Base-by-base conservation (phyloP, 1,284 basidiomycete species). In the Paramarasmius palmivorus region DNA sequence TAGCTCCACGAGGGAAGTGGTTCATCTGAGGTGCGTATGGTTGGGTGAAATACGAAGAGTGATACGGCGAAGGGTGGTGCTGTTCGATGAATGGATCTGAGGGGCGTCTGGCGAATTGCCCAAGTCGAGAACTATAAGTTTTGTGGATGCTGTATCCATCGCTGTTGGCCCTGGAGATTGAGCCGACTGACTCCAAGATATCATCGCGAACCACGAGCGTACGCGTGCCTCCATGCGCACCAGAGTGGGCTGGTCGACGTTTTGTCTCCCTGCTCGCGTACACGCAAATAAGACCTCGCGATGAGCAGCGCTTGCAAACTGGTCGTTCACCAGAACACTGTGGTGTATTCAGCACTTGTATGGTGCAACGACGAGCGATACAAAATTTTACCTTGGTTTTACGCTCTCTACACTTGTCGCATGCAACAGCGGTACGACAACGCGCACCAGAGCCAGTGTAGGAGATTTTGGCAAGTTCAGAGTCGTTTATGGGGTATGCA, bases 271-370 rank as follows among this genome's bases (percentile, higher is more conserved):
- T 22, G 29, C 44, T 46, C 22, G 44, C 44, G 26, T 46, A 46
- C n/a, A 46, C 25, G 26, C 44, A 46, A 15, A 46, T 46, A 26
- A 46, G 44, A 15, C 44, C 44, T 15, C 44, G 23, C 12, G 44
- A 26, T 26, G 44, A 29, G 29, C 44, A 46, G 15, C 44, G 25
- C 22, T 32, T 26, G 14, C 44, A 46, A 29, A 46, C 44, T 29
- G 44, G 44, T 29, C 29, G 25, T n/a, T 46, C 44, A 5, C 44
- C 44, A 46, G 44, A 46, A 19, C 44, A 46, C 44, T 46, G 26
- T 46, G 12, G 25, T 12, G 6, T 32, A 26, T 32, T 8, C 7
- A 12, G 25, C 8, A 4, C 17, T 4, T n/a, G 8, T 1, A 32
- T 26, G 12, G 32, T 14, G 9, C 8, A 32, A 3, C 3, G 22